phyloP scores from a whole-genome alignment of 169 alveolate genomes.

The Cryptosporidium canis region DNA sequence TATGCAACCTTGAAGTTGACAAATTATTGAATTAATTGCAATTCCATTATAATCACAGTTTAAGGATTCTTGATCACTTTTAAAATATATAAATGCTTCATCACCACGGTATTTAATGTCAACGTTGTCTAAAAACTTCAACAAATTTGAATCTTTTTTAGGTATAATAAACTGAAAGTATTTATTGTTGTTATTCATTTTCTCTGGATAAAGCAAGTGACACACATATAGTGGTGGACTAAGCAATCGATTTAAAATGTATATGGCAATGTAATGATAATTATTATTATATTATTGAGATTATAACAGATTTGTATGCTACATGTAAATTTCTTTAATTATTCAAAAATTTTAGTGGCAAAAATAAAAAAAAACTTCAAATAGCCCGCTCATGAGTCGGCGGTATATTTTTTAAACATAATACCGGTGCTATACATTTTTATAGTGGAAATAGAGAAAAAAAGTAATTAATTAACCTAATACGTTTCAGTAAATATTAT shows the following conservation, averaged over 20 bases:
- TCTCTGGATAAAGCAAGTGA: neutral
- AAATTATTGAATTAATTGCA: neutral
- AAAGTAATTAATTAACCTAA: no score
- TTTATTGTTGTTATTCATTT: neutral
- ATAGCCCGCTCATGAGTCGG: neutral
- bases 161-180: conserved; percentile 5
- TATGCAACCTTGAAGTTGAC: neutral
- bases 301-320: neutral
- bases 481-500: no score
- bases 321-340: neutral
- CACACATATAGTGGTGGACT: neutral
- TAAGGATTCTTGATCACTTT: neutral
- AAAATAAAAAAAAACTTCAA: neutral
- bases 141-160: conserved; percentile 20
- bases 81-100: neutral
- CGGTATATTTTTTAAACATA: neutral
- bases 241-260: neutral
- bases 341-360: neutral
- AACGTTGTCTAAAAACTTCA: neutral
- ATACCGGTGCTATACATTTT: neutral
- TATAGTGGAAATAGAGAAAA: neutral
- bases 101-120: neutral
- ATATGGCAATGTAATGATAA: neutral
- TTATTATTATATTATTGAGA: neutral
- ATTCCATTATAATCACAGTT: neutral